phyloP scores from a whole-genome alignment of 768 basidiomycete species.

The Boletus subcaerulescens region DNA sequence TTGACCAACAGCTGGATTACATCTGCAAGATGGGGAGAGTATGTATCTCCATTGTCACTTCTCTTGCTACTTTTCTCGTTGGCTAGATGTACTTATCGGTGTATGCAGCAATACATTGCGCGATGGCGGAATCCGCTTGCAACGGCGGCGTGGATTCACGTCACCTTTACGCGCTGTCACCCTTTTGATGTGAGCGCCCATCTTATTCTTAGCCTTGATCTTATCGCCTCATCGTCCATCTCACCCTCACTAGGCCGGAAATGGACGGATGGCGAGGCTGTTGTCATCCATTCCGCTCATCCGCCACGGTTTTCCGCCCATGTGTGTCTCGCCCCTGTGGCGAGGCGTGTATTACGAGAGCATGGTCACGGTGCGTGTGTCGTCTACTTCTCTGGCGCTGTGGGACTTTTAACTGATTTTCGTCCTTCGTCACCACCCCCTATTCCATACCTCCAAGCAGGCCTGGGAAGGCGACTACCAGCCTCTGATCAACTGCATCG shows the following conservation, averaged over 20 bases:
- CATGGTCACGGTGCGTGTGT: constrained; percentile 30
- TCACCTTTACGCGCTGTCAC: constrained; percentile 34
- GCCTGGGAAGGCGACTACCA: constrained; percentile 36
- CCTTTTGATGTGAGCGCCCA: constrained; percentile 30
- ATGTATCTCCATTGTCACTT: background rate
- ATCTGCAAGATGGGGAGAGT: constrained; percentile 36
- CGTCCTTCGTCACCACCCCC: background rate
- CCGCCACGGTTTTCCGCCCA: constrained; percentile 31
- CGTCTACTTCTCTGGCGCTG: too few relatives aligned
- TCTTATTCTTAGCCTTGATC: background rate
- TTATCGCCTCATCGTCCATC: background rate
- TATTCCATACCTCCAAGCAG: constrained; percentile 2
- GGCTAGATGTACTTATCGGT: background rate
- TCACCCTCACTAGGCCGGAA: constrained; percentile 26
- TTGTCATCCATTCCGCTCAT: constrained; percentile 35
- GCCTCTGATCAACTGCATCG: constrained; percentile 31
- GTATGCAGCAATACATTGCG: constrained; percentile 34
- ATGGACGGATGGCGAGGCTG: constrained; percentile 34
- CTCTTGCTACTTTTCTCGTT: background rate
- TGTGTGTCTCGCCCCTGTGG: constrained; percentile 27
- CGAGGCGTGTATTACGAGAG: constrained; percentile 29
- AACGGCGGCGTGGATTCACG: constrained; percentile 35
- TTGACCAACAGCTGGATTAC: constrained; percentile 33
- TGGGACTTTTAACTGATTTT: background rate
- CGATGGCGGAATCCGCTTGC: constrained; percentile 38